Evolutionary conservation across 2,329 filamentous ascomycete species (phyloP).

Genomic region (Cytospora mali): DNA sequence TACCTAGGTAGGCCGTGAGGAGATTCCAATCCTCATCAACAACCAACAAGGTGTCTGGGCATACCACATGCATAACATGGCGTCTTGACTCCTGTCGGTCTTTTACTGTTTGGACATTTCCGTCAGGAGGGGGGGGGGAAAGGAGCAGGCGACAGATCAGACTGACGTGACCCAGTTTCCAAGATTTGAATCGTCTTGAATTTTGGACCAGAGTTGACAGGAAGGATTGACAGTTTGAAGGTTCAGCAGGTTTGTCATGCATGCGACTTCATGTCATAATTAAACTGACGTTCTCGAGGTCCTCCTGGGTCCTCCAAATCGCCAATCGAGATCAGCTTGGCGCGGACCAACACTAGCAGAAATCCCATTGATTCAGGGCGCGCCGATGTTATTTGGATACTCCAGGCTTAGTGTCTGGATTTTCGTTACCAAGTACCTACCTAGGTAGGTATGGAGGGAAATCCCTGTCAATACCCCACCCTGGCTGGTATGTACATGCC

Average conservation of each 20-base stretch:
- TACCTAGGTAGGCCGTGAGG: too few species aligned
- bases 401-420: too few species aligned
- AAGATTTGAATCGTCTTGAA: background rate
- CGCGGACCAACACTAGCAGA: background rate
- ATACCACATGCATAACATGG: too few species aligned
- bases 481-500: too few species aligned
- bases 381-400: too few species aligned
- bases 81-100: too few species aligned
- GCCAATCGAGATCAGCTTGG: background rate
- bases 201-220: too few species aligned
- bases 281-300: background rate
- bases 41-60: too few species aligned
- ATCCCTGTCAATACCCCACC: too few species aligned
- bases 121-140: background rate
- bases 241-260: background rate
- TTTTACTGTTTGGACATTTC: too few species aligned
- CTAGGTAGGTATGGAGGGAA: background rate
- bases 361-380: background rate
- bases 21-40: too few species aligned
- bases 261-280: background rate
- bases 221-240: background rate
- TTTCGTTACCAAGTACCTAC: background rate
- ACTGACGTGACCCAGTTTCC: background rate
- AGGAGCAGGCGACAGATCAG: background rate
- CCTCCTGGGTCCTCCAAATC: background rate